Evolutionary conservation across 208 protist genomes (phyloP).

Genomic region (Crithidia fasciculata): DNA sequence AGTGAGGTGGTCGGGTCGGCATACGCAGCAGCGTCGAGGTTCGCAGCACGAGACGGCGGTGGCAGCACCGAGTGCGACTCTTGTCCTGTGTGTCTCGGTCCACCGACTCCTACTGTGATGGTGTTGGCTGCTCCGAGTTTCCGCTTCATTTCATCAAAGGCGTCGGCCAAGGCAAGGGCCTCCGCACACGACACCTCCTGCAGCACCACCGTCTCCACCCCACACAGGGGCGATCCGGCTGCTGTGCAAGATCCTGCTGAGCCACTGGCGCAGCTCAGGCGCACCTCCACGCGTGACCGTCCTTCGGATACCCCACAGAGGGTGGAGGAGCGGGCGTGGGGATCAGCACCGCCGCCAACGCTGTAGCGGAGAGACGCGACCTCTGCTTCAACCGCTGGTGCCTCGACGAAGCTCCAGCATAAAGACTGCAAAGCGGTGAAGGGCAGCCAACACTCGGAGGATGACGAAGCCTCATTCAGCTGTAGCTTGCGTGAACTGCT

Average conservation of each 20-base stretch:
- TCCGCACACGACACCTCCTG: slow-evolving; percentile 2
- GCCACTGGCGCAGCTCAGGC: background rate
- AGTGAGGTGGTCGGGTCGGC: background rate
- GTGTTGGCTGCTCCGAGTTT: background rate
- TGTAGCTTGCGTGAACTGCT: background rate
- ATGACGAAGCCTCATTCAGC: too few relatives aligned
- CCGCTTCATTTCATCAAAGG: slow-evolving; percentile 1
- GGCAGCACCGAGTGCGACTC: too few relatives aligned
- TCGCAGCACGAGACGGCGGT: too few relatives aligned
- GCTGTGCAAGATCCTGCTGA: background rate
- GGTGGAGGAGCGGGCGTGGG: background rate
- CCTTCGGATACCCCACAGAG: background rate
- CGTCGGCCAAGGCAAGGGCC: slow-evolving; percentile 6
- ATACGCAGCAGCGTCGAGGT: background rate
- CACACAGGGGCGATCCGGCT: background rate
- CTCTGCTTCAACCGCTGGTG: background rate
- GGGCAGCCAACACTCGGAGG: slow-evolving; percentile 3
- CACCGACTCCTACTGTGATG: background rate
- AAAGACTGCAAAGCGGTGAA: background rate
- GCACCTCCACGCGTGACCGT: background rate
- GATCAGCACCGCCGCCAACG: background rate
- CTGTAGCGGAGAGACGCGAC: background rate
- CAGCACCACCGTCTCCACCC: background rate
- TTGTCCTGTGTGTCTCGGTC: background rate
- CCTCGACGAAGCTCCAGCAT: slow-evolving; percentile 10